Evolutionary conservation across 805 yeast genomes (phyloP).

Genomic region (Vanderwaltozyma verrucispora): DNA sequence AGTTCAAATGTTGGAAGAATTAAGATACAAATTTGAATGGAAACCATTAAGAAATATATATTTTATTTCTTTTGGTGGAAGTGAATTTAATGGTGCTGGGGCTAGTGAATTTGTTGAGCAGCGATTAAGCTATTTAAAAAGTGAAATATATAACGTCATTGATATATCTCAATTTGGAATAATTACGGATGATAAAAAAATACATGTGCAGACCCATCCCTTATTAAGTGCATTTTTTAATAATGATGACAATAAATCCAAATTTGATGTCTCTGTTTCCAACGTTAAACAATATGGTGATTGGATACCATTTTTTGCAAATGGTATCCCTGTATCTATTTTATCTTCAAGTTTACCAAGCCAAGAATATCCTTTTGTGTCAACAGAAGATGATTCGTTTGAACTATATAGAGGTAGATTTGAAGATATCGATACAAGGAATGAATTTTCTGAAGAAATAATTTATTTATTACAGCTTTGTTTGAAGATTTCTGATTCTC

Average conservation of each 20-base stretch:
- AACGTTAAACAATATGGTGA: slow-evolving; percentile 42
- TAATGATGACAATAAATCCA: background rate
- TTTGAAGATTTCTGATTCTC: slow-evolving; percentile 59
- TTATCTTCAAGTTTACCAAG: slow-evolving; percentile 36
- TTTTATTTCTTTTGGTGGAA: slow-evolving; percentile 77
- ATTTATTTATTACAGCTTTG: slow-evolving; percentile 43
- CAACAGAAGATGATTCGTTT: slow-evolving; percentile 60
- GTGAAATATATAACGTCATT: slow-evolving; percentile 58
- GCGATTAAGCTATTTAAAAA: slow-evolving; percentile 40
- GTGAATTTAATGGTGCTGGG: slow-evolving; percentile 75
- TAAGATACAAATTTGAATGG: slow-evolving; percentile 65
- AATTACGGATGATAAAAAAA: slow-evolving; percentile 44
- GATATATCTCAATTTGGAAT: slow-evolving; percentile 44
- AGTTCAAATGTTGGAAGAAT: slow-evolving; percentile 52
- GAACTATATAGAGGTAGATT: slow-evolving; percentile 36
- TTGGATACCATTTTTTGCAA: slow-evolving; percentile 52
- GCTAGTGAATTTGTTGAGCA: slow-evolving; percentile 66
- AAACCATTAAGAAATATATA: slow-evolving; percentile 71
- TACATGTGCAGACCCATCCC: slow-evolving; percentile 58
- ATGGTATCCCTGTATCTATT: slow-evolving; percentile 40
- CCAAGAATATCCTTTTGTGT: too few relatives aligned
- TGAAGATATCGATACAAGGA: slow-evolving; percentile 39
- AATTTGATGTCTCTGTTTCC: slow-evolving; percentile 15
- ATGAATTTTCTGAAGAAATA: slow-evolving; percentile 44
- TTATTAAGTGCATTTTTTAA: slow-evolving; percentile 36